These are phyloP conservation scores for Tetrastigma voinierianum DNA, from an alignment of 164 flowering plant species.

Conservation along the genomic window DNA sequence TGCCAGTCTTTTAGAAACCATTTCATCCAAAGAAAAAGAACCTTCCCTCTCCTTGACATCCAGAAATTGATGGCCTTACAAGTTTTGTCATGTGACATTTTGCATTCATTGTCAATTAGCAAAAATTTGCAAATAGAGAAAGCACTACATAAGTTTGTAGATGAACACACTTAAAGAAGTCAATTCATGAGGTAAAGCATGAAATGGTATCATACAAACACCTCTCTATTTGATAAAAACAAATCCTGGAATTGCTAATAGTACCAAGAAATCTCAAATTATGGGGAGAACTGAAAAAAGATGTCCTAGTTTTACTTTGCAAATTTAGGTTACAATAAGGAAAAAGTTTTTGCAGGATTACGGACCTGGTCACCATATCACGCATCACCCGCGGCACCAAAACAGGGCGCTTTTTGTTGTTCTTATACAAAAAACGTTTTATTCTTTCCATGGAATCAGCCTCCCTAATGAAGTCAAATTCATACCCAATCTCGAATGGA, in stretches of 20 bases:
- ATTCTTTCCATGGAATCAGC: conserved; percentile 88
- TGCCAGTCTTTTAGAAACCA: too few species aligned
- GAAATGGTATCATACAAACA: too few species aligned
- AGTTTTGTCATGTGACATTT: too few species aligned
- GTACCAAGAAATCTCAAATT: background rate
- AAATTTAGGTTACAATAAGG: background rate
- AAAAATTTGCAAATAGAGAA: too few species aligned
- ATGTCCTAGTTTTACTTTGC: background rate
- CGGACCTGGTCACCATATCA: conserved; percentile 69
- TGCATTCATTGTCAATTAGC: too few species aligned
- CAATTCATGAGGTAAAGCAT: too few species aligned
- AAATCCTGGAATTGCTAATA: background rate
- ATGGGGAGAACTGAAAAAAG: background rate
- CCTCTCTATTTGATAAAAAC: too few species aligned
- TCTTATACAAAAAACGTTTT: conserved; percentile 47
- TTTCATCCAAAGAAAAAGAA: too few species aligned
- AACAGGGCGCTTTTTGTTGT: conserved; percentile 78
- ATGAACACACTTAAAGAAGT: too few species aligned
- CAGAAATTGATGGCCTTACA: too few species aligned
- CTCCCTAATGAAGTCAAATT: conserved; percentile 89
- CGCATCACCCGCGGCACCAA: conserved; percentile 64
- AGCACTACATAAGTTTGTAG: too few species aligned
- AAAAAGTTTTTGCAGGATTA: background rate
- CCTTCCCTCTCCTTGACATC: too few species aligned
- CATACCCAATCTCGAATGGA: conserved; percentile 75